Base-by-base conservation (phyloP, 2,329 filamentous ascomycete genomes). In the Cladophialophora chaetospira region DNA sequence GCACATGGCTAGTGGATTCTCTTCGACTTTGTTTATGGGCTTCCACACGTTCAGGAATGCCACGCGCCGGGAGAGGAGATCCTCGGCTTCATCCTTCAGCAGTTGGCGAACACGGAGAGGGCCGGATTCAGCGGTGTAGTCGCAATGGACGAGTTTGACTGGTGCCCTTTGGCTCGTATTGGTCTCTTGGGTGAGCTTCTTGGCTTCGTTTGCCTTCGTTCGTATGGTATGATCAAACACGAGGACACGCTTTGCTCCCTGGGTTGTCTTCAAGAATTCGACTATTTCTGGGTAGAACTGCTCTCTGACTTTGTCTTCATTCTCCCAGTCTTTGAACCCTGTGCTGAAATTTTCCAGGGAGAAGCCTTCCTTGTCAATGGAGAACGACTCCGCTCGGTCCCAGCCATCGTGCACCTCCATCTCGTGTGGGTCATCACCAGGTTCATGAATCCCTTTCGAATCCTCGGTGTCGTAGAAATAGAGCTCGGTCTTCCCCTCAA, bases 31-130 rank as follows among this genome's bases (percentile, higher is more conserved):
- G 15, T 51, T 71, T 40, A 80, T 71, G 0, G 77, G 77, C 23
- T 79, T 77, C 77, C 77, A 80, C 25, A 80, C 75, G 50, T 80
- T 80, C 65, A 79, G 73, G 53, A 80, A 79, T 9, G 77, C 75
- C 36, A 74, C 72, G 6, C 77, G 72, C 5, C 75, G 71, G n/a
- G 73, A 69, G 4, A 79, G 69, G 0, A 80, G 71, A 25, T 70
- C 65, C 3, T 70, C 65, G 0, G 75, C 76, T 54, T 79, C 75
- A 4, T 73, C 69, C 1, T 71, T 69, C 4, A 80, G 68, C 15
- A 80, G 73, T 59, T 77, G 71, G 3, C 64, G 50, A n/a, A 80
- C 77, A n/a, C 77, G 73, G 15, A 69, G 63, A 3, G 72, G 72
- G 1, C 73, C 70, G 0, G 76, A 77, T 31, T 72, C 65, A 52